Evolutionary conservation across 2,329 filamentous ascomycete species (phyloP), one percentile per base, ranked within the genome.

Genomic region (Colletotrichum brevisporum): DNA sequence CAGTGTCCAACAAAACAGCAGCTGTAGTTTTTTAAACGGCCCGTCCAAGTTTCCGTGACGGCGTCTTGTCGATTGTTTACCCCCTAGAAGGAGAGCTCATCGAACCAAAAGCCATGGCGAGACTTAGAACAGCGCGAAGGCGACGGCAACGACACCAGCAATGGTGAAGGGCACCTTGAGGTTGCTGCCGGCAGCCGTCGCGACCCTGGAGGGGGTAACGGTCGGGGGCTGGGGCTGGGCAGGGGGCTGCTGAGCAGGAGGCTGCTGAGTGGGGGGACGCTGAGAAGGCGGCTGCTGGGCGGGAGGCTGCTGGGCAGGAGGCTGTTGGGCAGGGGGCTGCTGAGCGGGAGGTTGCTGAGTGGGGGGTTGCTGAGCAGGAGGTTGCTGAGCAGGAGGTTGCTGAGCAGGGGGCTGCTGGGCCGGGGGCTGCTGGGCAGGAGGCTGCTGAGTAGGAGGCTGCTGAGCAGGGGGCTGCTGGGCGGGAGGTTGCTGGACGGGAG

Each of bases 81-180:
- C 1, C 13, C 18, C 16, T 3, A 21, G 2, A 24, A 36, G 27
- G 6, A 9, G 9, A 18, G 10, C 15, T n/a, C 47, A 36, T 41
- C 21, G 5, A 15, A 16, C 31, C 5, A 21, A 36, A 36, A 36
- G 31, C 31, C 10, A 24, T 27, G 18, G 26, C 39, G 47, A 36
- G 31, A 2, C 67, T 56, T 66, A 72, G 56, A 72, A 43, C 41
- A 61, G 55, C 21, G 36, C 56, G 24, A 62, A 18, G 60, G 47
- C 70, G 6, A 52, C 18, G 18, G 60, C 41, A 4, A 63, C 56
- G 24, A 54, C 24, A 36, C 52, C 54, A 6, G 27, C 52, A 16
- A 70, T 67, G 52, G 51, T 63, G 39, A 67, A 50, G 6, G 60
- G 16, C 18, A 55, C 58, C 51, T 71, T 47, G 54, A 63, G 13